A percentile compares a stretch with the other conserved stretches of the same genome.
phyloP scores from a whole-genome alignment of 345 rosid species.

The Brassica carinata region DNA sequence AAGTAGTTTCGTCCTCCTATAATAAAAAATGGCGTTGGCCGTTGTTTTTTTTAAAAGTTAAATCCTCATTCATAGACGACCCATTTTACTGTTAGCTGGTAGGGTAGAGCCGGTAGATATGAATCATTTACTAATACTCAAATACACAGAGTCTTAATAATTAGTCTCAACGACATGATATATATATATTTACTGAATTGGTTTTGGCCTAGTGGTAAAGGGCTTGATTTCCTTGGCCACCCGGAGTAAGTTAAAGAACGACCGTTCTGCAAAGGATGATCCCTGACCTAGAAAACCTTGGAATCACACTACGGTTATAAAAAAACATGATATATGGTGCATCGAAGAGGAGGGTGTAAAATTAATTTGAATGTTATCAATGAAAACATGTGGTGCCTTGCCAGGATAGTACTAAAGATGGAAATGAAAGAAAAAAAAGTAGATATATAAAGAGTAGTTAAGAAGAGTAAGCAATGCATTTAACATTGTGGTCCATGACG shows the following conservation, averaged over 20 bases:
- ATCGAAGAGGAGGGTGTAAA: not conserved
- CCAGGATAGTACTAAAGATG: not conserved
- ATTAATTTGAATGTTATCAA: not conserved
- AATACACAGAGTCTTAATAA: not conserved
- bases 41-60: no score
- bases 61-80: no score
- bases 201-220: no score
- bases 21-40: no score
- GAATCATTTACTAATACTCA: not conserved
- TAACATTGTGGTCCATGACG: not conserved
- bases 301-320: no score
- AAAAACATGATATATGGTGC: not conserved
- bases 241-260: no score
- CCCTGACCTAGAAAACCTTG: no score
- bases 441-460: not conserved
- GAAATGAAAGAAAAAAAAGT: not conserved
- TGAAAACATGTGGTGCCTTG: no score
- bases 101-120: not conserved
- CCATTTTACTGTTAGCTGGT: not conserved
- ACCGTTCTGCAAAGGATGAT: no score
- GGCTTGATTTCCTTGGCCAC: no score
- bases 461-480: slow-evolving; percentile 4
- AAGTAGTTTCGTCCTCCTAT: no score
- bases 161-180: not conserved
- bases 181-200: not conserved